phyloP scores from a whole-genome alignment of 768 basidiomycete species.

The Trametes cinnabarina region DNA sequence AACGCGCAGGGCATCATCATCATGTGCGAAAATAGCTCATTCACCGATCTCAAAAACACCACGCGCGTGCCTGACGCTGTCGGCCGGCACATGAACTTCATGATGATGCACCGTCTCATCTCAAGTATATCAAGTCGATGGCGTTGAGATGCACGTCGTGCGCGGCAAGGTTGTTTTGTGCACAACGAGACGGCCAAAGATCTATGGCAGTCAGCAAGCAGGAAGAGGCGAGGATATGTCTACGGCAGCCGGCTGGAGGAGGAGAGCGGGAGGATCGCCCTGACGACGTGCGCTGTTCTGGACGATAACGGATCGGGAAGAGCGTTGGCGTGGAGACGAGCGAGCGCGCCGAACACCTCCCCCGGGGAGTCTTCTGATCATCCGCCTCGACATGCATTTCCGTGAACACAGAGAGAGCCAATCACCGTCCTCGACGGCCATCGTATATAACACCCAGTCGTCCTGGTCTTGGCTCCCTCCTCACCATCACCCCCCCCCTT shows the following conservation, averaged over 20 bases:
- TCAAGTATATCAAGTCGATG: not conserved
- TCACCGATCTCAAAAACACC: not conserved
- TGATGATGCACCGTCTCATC: not conserved
- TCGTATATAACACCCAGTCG: slow-evolving; percentile 12
- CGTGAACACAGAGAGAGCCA: slow-evolving; percentile 7
- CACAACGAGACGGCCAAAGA: no score
- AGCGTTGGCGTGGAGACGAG: slow-evolving; percentile 11
- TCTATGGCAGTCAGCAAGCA: not conserved
- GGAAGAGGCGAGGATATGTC: not conserved
- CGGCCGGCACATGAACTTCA: not conserved
- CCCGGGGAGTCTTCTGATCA: slow-evolving; percentile 13
- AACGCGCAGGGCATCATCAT: no score
- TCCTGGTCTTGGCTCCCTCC: slow-evolving; percentile 7
- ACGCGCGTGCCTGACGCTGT: slow-evolving; percentile 5
- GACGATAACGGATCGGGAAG: slow-evolving; percentile 7
- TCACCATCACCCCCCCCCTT: slow-evolving; percentile 20
- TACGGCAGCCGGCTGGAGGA: no score
- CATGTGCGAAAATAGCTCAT: slow-evolving; percentile 3
- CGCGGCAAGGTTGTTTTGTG: not conserved
- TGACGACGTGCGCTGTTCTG: slow-evolving; percentile 14
- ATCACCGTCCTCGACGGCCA: slow-evolving; percentile 2
- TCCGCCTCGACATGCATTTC: not conserved
- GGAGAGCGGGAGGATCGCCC: not conserved
- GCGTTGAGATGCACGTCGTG: not conserved
- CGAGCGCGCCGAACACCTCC: not conserved